phyloP scores from a whole-genome alignment of 371 early-diverging fungal genomes.

The Mortierella sp. region DNA sequence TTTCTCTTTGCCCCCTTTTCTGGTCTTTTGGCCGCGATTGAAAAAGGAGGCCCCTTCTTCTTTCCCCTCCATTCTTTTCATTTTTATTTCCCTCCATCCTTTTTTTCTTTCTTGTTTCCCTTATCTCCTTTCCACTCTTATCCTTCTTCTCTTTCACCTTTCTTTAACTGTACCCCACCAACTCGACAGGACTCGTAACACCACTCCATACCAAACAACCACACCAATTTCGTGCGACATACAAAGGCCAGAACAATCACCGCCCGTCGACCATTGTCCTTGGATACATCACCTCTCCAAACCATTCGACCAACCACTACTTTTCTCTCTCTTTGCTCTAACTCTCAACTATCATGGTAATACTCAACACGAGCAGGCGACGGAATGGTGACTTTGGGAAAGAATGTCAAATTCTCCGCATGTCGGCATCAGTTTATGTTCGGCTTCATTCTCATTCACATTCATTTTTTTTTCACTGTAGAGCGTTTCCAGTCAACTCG shows the following conservation, averaged over 20 bases:
- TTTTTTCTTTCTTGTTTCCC: not conserved
- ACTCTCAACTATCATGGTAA: conserved; percentile 21
- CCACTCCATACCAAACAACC: not conserved
- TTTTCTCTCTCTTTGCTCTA: not conserved
- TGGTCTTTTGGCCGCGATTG: not conserved
- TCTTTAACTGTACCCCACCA: not conserved
- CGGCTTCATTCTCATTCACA: not conserved
- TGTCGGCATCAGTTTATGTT: not conserved
- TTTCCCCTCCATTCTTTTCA: not conserved
- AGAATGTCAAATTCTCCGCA: not conserved
- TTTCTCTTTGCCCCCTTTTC: not conserved
- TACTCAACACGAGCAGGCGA: not conserved
- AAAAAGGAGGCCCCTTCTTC: not conserved
- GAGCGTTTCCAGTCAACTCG: conserved; percentile 51
- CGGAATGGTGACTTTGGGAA: not conserved
- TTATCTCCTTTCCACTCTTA: not conserved
- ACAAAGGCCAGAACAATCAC: not conserved
- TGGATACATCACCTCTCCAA: not conserved
- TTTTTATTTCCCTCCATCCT: not conserved
- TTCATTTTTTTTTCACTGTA: not conserved
- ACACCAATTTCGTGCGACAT: conserved; percentile 4
- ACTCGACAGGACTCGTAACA: not conserved
- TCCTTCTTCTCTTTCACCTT: not conserved
- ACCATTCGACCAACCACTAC: conserved; percentile 8
- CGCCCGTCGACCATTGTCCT: conserved; percentile 2